These are phyloP conservation scores for Pseudogymnoascus sp. DNA, from an alignment of 2,329 filamentous ascomycete species.

Conservation along the genomic window DNA sequence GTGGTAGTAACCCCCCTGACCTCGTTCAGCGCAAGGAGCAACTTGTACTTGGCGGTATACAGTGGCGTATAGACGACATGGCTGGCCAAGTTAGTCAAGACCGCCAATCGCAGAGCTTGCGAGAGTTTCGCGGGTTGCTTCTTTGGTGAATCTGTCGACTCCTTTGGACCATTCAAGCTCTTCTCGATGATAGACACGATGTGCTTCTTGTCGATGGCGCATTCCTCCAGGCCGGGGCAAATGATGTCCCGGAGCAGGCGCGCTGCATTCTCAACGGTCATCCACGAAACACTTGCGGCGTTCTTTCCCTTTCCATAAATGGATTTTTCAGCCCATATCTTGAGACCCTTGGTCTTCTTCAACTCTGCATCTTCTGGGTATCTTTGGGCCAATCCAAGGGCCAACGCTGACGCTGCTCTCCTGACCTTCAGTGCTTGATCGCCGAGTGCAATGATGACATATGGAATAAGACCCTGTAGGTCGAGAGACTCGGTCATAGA, in stretches of 20 bases:
- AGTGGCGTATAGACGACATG: conserved; percentile 66
- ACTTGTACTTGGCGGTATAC: conserved; percentile 58
- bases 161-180: conserved; percentile 47
- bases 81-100: conserved; percentile 66
- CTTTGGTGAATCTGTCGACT: conserved; percentile 35
- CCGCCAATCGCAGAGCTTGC: conserved; percentile 53
- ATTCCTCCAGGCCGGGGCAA: conserved; percentile 76
- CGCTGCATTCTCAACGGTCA: conserved; percentile 49
- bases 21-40: conserved; percentile 66
- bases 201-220: conserved; percentile 68
- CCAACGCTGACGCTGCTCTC: conserved; percentile 62
- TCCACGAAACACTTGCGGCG: conserved; percentile 44
- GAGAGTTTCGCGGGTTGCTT: conserved; percentile 42
- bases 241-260: conserved; percentile 60
- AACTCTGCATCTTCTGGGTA: conserved; percentile 39
- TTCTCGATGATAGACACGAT: conserved; percentile 57
- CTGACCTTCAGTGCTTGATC: conserved; percentile 73
- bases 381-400: conserved; percentile 47
- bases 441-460: conserved; percentile 64
- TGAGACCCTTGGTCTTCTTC: conserved; percentile 32
- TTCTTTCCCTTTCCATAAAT: conserved; percentile 56
- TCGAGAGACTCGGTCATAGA: conserved; percentile 48
- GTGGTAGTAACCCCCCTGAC: conserved; percentile 64
- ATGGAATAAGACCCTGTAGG: conserved; percentile 76
- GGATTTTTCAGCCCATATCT: conserved; percentile 51